These are phyloP conservation scores for Xylaria sp. DNA, from an alignment of 2,329 filamentous ascomycete species.

Conservation along the genomic window DNA sequence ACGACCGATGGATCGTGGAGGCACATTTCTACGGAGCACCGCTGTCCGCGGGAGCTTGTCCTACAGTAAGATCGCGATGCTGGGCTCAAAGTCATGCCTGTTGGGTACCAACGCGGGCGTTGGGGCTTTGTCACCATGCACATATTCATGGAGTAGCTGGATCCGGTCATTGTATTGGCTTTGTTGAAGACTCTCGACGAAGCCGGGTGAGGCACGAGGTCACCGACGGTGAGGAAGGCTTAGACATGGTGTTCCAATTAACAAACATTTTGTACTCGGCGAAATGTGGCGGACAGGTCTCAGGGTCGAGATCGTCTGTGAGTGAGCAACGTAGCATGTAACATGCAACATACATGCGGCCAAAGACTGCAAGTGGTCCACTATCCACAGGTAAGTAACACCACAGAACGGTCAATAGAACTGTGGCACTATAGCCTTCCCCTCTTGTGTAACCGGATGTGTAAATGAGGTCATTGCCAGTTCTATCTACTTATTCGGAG, in stretches of 20 bases:
- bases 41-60: conserved; percentile 14
- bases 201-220: background rate
- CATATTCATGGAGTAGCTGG: conserved; percentile 24
- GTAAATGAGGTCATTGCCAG: background rate
- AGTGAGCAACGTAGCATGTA: background rate
- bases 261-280: background rate
- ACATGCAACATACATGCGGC: background rate
- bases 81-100: conserved; percentile 11
- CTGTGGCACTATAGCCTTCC: background rate
- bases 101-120: conserved; percentile 35
- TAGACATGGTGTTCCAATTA: background rate
- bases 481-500: too few species aligned
- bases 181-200: conserved; percentile 2
- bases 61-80: conserved; percentile 23
- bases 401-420: background rate
- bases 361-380: conserved; percentile 4
- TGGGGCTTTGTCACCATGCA: conserved; percentile 38
- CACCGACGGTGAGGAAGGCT: background rate
- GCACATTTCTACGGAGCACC: conserved; percentile 15
- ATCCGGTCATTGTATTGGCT: conserved; percentile 24
- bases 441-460: conserved; percentile 4
- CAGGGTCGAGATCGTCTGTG: background rate
- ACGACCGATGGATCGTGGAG: conserved; percentile 9
- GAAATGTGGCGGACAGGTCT: background rate
- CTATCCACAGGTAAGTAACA: background rate